phyloP scores from a whole-genome alignment of 164 flowering plant species.

The Annona cherimola region DNA sequence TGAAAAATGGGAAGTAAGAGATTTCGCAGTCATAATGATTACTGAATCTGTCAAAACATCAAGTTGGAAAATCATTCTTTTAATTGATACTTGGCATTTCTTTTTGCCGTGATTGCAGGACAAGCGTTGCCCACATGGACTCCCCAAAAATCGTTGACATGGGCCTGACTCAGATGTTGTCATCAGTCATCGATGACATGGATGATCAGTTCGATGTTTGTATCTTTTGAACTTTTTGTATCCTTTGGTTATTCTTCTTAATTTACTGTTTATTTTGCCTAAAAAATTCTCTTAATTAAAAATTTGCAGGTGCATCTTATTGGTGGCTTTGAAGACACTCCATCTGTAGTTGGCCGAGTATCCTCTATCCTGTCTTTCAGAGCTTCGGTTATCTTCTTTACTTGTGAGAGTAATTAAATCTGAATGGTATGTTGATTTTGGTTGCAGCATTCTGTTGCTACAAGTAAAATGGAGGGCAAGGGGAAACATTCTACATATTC shows the following conservation, averaged over 20 bases:
- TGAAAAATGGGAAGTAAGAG: slow-evolving; percentile 66
- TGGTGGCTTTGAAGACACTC: slow-evolving; percentile 76
- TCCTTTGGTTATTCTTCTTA: background rate
- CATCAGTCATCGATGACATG: slow-evolving; percentile 34
- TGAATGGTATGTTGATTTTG: slow-evolving; percentile 18
- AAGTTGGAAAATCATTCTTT: background rate
- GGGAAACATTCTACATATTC: slow-evolving; percentile 48
- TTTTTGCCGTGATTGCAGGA: slow-evolving; percentile 40
- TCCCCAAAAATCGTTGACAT: slow-evolving; percentile 53
- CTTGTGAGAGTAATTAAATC: slow-evolving; percentile 15
- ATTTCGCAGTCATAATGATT: background rate
- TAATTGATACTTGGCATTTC: slow-evolving; percentile 1
- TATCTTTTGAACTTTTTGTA: background rate
- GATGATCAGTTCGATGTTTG: slow-evolving; percentile 60
- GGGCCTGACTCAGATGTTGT: slow-evolving; percentile 73
- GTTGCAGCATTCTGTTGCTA: slow-evolving; percentile 40
- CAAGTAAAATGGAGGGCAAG: slow-evolving; percentile 15
- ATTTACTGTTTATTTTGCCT: background rate
- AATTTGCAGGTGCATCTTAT: slow-evolving; percentile 81
- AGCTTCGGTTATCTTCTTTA: slow-evolving; percentile 16
- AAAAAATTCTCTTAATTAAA: background rate
- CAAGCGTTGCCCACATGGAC: slow-evolving; percentile 87
- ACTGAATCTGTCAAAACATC: background rate
- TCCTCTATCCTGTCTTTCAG: slow-evolving; percentile 17
- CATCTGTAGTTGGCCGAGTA: slow-evolving; percentile 41